Evolutionary conservation across 2,329 filamentous ascomycete genomes (phyloP), one percentile per base, ranked within the genome.

Genomic region (Calonectria hawksworthii): DNA sequence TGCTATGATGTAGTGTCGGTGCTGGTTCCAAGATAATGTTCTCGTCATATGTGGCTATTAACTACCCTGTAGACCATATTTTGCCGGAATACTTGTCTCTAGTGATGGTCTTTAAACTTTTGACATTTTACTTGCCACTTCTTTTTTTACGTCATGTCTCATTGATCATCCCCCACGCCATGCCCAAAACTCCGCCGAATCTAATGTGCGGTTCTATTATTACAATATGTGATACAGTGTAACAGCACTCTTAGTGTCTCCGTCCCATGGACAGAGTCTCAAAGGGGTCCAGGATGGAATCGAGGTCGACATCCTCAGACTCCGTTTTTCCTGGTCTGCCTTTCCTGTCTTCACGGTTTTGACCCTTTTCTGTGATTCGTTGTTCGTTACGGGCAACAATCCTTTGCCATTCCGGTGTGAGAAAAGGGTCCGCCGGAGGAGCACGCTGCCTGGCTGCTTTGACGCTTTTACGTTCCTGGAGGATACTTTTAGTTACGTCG

Each of bases 141-240:
- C 44, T 18, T 6, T 11, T 23, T 8, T 47, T 54, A 51, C 21
- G 61, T 70, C 56, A 36, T 52, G 30, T 69, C 38, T 56, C 56
- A 47, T 73, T 36, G 52, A 26, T 21, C 41, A 5, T 68, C 34
- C 51, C 36, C 36, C 36, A 34, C 36, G 21, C 34, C 23, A 13
- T 30, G 23, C 34, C 51, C 13, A 13, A 38, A 63, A 67, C 72
- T 52, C 61, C 30, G 26, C 59, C 36, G 10, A 4, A 32, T 38
- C 34, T 50, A 44, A 70, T 41, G 52, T 30, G 50, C 59, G 38
- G 41, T 61, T 59, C 30, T 70, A 59, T 14, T 67, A 30, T 34
- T 65, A 73, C 67, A 70, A 54, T 51, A 59, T 34, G 44, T 69
- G 28, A 26, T 70, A 66, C 66, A 66, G 9, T 5, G 28, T 30